These are phyloP conservation scores for Somion occarium DNA, from an alignment of 1,284 basidiomycete genomes.

Conservation along the genomic window DNA sequence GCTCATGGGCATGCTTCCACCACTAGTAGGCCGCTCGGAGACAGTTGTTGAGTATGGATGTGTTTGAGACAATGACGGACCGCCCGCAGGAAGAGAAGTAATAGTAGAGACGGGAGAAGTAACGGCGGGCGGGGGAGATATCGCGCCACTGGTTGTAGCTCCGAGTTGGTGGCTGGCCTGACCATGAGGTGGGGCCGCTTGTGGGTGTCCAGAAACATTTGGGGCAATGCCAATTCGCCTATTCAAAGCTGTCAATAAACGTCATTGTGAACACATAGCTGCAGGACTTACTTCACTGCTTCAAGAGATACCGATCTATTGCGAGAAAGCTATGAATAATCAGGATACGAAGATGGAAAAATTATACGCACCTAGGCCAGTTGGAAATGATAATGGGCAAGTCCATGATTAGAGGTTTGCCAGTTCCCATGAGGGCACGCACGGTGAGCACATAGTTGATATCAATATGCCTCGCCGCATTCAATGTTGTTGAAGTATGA, in stretches of 20 bases:
- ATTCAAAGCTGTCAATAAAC: slow-evolving; percentile 4
- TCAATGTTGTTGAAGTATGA: slow-evolving; percentile 73
- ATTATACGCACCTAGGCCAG: slow-evolving; percentile 62
- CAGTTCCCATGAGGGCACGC: slow-evolving; percentile 70
- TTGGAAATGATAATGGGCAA: slow-evolving; percentile 77
- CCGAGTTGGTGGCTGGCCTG: too few species aligned
- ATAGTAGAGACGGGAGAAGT: background rate
- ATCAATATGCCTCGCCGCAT: slow-evolving; percentile 74
- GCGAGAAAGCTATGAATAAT: background rate
- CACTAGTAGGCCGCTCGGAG: background rate
- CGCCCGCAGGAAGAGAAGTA: background rate
- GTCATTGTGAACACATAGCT: background rate
- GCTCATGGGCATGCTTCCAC: background rate
- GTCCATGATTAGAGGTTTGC: slow-evolving; percentile 61
- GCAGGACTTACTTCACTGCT: slow-evolving; percentile 48
- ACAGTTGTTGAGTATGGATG: background rate
- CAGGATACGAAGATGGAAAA: slow-evolving; percentile 10
- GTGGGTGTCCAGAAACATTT: slow-evolving; percentile 60
- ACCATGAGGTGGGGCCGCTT: too few species aligned
- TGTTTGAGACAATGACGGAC: background rate
- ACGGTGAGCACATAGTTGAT: slow-evolving; percentile 74
- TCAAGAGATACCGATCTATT: slow-evolving; percentile 57
- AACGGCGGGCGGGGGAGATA: too few species aligned
- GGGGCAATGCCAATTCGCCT: slow-evolving; percentile 71
- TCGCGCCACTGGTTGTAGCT: too few species aligned